Base-by-base conservation (phyloP, 2,329 filamentous ascomycete species). In the Allantophomopsis lycopodina region DNA sequence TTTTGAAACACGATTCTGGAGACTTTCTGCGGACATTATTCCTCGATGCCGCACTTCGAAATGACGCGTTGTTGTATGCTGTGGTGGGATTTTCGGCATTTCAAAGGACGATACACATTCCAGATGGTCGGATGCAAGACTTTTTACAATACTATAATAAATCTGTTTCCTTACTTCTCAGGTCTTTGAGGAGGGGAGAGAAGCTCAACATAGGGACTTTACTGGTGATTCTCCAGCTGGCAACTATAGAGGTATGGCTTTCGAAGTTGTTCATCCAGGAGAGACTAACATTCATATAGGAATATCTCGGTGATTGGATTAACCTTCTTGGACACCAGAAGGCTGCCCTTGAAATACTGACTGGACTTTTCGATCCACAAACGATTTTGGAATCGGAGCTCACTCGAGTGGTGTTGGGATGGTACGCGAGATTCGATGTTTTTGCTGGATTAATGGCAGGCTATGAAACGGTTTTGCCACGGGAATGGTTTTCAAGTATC, bases 251-350 rank as follows among this genome's bases (percentile, higher is more conserved):
- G 73, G 87, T 93, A 67, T 53, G 65, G 46, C 14, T 31, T 23
- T 36, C 15, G 31, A 32, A 42, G 47, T 38, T 17, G 30, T 20
- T 30, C 32, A 21, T 10, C n/a, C 15, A 21, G 12, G 7, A 11
- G 20, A 38, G 37, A 35, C 41, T 46, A 43, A 47, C 16, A 8
- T 33, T 44, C 49, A 38, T 38, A 35, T 51, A 94, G 86, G 91
- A 96, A 61, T 93, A 87, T 51, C 69, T 96, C 35, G 91, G 91
- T 11, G 91, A 98, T 55, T 96, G 87, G 87, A 76, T 93, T 39
- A 95, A 93, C 51, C 67, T 96, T 13, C 80, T 91, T 60, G 84
- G 87, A 16, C 91, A 96, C 56, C 88, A 95, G 56, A 86, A 82
- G 55, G 91, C 89, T 10, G 91, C 91, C 0, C 76, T 83, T 53